A percentile compares a stretch with the other conserved stretches of the same genome.
Conservation (phyloP, 345 rosid genomes). For the Trapa bicornis region DNA sequence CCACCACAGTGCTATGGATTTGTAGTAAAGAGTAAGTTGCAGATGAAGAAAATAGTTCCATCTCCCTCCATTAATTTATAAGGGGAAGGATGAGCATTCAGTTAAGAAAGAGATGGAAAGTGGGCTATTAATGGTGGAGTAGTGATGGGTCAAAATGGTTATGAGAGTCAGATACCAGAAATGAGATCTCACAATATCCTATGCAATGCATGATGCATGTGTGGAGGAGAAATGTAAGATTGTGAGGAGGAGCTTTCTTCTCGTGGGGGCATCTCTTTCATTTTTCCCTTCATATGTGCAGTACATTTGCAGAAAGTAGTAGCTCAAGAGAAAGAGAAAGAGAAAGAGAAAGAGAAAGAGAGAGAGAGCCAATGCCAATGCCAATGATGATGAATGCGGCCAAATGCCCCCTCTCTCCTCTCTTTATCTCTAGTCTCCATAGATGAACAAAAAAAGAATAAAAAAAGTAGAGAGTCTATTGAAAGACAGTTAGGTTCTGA, state of each 20-base stretch:
- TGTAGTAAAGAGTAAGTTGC: background rate
- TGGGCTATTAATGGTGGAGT: constrained; percentile 5
- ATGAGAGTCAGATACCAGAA: constrained; percentile 58
- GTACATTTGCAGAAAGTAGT: background rate
- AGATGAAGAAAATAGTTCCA: background rate
- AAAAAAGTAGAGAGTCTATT: too few species aligned
- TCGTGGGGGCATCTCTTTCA: background rate
- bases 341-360: background rate
- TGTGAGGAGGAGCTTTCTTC: background rate
- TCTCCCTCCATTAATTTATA: background rate
- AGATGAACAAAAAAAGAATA: too few species aligned
- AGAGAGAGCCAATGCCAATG: background rate
- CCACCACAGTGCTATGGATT: background rate
- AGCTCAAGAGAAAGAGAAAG: background rate
- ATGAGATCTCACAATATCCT: constrained; percentile 46
- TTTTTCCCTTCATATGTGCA: background rate
- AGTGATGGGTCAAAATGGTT: constrained; percentile 44
- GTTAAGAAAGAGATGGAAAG: background rate
- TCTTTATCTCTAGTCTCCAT: too few species aligned
- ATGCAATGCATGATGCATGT: constrained; percentile 5
- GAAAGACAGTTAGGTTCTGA: too few species aligned
- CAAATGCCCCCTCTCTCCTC: too few species aligned
- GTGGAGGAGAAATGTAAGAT: background rate
- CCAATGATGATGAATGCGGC: too few species aligned
- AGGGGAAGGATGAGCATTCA: background rate